Evolutionary conservation across 2,329 filamentous ascomycete species (phyloP), one percentile per base, ranked within the genome.

Genomic region (Sporothrix brunneoviolacea): DNA sequence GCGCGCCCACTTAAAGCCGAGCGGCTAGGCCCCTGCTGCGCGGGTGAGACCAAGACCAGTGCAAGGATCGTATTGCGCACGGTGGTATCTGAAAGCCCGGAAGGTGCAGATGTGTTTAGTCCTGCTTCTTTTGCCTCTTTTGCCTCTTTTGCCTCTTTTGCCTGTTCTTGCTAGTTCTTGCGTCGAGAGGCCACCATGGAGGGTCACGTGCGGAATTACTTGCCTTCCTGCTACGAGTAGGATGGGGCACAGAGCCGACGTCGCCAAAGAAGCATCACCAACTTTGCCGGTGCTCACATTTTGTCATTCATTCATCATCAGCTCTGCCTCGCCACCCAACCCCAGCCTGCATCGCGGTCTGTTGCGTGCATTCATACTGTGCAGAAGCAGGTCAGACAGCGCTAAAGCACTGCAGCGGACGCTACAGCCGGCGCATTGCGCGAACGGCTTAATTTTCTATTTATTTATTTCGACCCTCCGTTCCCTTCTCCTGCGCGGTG

Each of bases 351-450:
- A 38, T 30, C 4, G 22, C 44, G 33, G 13, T 33, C 22, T 21
- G n/a, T 24, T 28, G 32, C 42, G 18, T 19, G 41, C 33, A 36
- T 42, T 15, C 30, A 40, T 47, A 51, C 43, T 42, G 50, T 47
- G 38, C 38, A 33, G 15, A 19, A 43, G 27, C 47, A 42, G n/a
- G 22, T 19, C 30, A 52, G 44, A 42, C 43, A 47, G 30, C 50
- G 50, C 50, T 42, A 52, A 47, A 40, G 37, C 32, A 22, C 36
- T 30, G 28, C 37, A 47, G 13, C 32, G 32, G 37, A 24, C 37
- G 37, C 37, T 39, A 37, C 30, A 40, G 42, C 36, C 49, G 47
- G 30, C 38, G 47, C 47, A 49, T 37, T 49, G 47, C 47, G 47
- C 33, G 21, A 49, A 40, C 30, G 30, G 30, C 27, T 24, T 37